phyloP scores from a whole-genome alignment of 2,329 filamentous ascomycete species.

The Volutella citrinella region DNA sequence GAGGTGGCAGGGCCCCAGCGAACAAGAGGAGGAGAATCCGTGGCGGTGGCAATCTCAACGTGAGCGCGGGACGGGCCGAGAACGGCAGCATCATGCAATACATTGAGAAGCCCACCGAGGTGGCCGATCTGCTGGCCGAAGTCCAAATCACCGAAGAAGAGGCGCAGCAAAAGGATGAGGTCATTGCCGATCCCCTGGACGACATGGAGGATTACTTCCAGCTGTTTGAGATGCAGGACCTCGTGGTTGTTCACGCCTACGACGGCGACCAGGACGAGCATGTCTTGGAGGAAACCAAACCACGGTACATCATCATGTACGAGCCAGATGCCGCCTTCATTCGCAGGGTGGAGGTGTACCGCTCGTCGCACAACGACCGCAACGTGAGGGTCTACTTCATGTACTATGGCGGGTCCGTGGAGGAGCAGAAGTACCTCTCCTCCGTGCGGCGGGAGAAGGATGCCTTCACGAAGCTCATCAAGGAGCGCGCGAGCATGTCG shows the following conservation, averaged over 20 bases:
- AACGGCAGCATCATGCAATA: slow-evolving; percentile 73
- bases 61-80: slow-evolving; percentile 60
- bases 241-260: slow-evolving; percentile 88
- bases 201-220: slow-evolving; percentile 92
- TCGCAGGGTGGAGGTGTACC: slow-evolving; percentile 89
- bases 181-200: slow-evolving; percentile 74
- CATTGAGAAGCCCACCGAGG: slow-evolving; percentile 79
- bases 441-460: slow-evolving; percentile 94
- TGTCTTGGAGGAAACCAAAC: slow-evolving; percentile 89
- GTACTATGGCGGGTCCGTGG: slow-evolving; percentile 91
- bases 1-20: slow-evolving; percentile 62
- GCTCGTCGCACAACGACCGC: slow-evolving; percentile 86
- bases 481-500: slow-evolving; percentile 90
- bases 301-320: slow-evolving; percentile 97
- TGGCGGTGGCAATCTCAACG: slow-evolving; percentile 66
- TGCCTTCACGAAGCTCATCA: slow-evolving; percentile 90
- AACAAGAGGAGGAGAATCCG: slow-evolving; percentile 85
- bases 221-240: slow-evolving; percentile 85
- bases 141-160: slow-evolving; percentile 79
- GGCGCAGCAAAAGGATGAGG: slow-evolving; percentile 70
- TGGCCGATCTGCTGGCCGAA: slow-evolving; percentile 78
- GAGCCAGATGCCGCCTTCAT: slow-evolving; percentile 95
- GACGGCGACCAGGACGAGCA: slow-evolving; percentile 95
- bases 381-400: slow-evolving; percentile 94
- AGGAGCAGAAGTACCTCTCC: slow-evolving; percentile 90